A percentile compares a stretch with the other conserved stretches of the same genome.
These are phyloP conservation scores for Hippophae rhamnoides DNA, from an alignment of 306 rosid genomes.

Conservation along the genomic window DNA sequence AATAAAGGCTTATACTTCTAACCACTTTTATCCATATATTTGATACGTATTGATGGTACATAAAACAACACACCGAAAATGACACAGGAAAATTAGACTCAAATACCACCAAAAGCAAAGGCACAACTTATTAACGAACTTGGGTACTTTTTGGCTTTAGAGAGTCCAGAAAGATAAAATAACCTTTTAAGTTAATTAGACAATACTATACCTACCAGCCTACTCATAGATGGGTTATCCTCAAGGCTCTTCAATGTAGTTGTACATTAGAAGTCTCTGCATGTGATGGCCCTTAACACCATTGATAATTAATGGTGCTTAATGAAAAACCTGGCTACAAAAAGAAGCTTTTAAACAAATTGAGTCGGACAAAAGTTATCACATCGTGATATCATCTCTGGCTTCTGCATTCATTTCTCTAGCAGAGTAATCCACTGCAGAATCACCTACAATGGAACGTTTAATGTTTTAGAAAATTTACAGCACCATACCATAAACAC, in stretches of 20 bases:
- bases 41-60: too few relatives aligned
- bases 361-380: conserved; percentile 16
- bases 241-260: conserved; percentile 18
- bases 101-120: conserved; percentile 41
- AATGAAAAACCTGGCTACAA: conserved; percentile 26
- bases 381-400: conserved; percentile 16
- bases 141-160: conserved; percentile 31
- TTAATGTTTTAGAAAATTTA: conserved; percentile 10
- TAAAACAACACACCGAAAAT: conserved; percentile 12
- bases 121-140: conserved; percentile 38
- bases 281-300: conserved; percentile 10
- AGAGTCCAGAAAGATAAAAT: conserved; percentile 20
- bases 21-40: too few relatives aligned
- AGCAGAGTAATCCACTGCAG: conserved; percentile 34
- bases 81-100: conserved; percentile 10
- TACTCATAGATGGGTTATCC: conserved; percentile 16
- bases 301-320: conserved; percentile 6
- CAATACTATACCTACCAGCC: conserved; percentile 28
- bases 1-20: not conserved
- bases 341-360: conserved; percentile 6
- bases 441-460: conserved; percentile 45
- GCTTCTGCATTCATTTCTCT: conserved; percentile 19
- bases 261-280: conserved; percentile 32
- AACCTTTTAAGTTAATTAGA: conserved; percentile 15
- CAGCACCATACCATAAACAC: not conserved